These are phyloP conservation scores for Fusarium luffae DNA, from an alignment of 2,329 filamentous ascomycete species.

Conservation along the genomic window DNA sequence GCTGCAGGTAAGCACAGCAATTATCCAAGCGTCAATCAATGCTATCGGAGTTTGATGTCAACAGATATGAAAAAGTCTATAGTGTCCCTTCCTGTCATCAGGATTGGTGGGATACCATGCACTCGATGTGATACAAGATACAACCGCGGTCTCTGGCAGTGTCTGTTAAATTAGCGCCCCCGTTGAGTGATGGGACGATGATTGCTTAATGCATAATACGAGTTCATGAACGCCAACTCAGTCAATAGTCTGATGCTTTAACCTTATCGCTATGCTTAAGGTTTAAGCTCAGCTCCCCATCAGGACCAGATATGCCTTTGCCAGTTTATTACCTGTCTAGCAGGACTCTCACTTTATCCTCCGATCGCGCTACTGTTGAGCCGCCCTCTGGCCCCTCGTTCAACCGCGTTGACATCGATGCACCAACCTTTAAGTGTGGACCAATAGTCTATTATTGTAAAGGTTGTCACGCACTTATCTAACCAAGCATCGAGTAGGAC, in stretches of 20 bases:
- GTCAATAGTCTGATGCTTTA: not conserved
- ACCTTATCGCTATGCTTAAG: not conserved
- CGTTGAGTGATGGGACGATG: not conserved
- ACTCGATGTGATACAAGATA: not conserved
- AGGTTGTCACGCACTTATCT: not conserved
- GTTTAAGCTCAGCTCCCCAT: not conserved
- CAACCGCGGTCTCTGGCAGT: too few relatives aligned
- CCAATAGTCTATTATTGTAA: not conserved
- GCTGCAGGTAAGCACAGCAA: not conserved
- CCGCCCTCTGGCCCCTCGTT: not conserved
- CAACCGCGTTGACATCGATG: not conserved
- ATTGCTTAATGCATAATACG: not conserved
- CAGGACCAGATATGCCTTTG: not conserved
- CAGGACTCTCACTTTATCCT: not conserved
- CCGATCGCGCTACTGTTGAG: not conserved
- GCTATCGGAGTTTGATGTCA: fast-evolving
- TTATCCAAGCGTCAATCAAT: not conserved
- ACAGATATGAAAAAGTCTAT: not conserved
- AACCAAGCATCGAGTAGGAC: not conserved
- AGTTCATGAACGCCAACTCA: not conserved
- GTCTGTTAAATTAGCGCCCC: not conserved
- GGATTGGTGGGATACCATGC: not conserved
- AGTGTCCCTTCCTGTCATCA: not conserved
- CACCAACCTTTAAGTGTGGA: fast-evolving
- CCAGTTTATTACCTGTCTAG: not conserved